phyloP scores from a whole-genome alignment of 2,329 filamentous ascomycete genomes.

The Davidsoniella neocaledoniae region DNA sequence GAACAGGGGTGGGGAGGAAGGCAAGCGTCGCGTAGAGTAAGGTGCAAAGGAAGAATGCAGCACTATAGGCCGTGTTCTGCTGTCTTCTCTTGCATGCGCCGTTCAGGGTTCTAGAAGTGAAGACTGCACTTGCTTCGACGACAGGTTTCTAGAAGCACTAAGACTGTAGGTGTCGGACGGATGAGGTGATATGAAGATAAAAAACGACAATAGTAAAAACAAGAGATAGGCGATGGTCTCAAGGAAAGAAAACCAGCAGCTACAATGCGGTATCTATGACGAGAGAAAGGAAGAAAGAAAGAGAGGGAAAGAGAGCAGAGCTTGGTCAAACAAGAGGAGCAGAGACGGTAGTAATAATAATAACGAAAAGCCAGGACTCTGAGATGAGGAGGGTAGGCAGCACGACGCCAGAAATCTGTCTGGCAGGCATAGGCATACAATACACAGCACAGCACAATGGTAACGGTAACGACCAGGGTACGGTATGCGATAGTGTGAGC shows the following conservation, averaged over 20 bases:
- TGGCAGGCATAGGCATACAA: not conserved
- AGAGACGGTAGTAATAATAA: not conserved
- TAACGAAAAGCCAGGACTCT: not conserved
- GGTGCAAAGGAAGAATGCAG: not conserved
- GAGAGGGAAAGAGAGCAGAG: not conserved
- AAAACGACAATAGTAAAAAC: not conserved
- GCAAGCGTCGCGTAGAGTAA: not conserved
- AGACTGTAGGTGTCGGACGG: not conserved
- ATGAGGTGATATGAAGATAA: not conserved
- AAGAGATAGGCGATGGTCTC: not conserved
- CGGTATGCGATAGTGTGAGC: not conserved
- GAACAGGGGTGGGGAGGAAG: slow-evolving; percentile 1
- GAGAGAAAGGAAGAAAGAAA: not conserved
- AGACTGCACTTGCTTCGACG: slow-evolving; percentile 3
- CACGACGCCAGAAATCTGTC: not conserved
- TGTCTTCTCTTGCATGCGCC: slow-evolving; percentile 1
- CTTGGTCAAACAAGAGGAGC: not conserved
- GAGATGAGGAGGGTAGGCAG: not conserved
- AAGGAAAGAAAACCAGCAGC: not conserved
- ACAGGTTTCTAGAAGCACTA: slow-evolving; percentile 7
- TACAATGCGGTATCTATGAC: not conserved
- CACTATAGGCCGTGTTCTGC: not conserved
- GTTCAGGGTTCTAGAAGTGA: slow-evolving; percentile 2
- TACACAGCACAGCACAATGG: too few species aligned
- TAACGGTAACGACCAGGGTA: not conserved